Conservation (phyloP, 257 asterid genomes). For the Solanum sparsipilum region DNA sequence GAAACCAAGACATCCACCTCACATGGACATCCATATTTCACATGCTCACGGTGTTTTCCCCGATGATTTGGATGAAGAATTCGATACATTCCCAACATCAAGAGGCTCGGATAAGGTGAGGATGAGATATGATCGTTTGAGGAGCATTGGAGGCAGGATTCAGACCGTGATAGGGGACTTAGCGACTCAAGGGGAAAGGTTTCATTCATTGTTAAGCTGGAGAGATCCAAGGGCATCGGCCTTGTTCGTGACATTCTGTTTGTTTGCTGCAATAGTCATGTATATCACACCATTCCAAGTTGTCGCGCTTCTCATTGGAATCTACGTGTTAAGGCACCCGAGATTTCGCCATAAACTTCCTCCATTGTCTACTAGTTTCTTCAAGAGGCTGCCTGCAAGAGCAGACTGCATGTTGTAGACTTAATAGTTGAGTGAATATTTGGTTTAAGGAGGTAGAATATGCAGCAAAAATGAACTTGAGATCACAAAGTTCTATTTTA, state of each 20-base stretch:
- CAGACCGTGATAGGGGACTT: conserved; percentile 66
- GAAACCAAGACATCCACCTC: conserved; percentile 85
- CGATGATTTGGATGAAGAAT: conserved; percentile 73
- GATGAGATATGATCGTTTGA: conserved; percentile 67
- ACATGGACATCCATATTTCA: conserved; percentile 71
- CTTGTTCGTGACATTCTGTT: conserved; percentile 46
- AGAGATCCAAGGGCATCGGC: conserved; percentile 83
- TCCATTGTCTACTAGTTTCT: conserved; percentile 43
- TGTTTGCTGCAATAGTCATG: conserved; percentile 43
- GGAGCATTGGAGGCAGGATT: conserved; percentile 72
- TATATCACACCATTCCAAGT: conserved; percentile 58
- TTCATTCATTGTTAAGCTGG: conserved; percentile 55
- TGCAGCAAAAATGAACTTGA: neutral
- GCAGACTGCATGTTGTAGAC: conserved; percentile 59
- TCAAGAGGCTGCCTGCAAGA: conserved; percentile 72
- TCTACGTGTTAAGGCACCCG: conserved; percentile 62
- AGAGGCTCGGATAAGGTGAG: conserved; percentile 37
- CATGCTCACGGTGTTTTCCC: conserved; percentile 46
- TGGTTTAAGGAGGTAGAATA: neutral
- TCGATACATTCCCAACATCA: conserved; percentile 63
- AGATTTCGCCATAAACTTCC: conserved; percentile 58
- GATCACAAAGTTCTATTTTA: neutral
- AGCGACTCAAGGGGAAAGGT: conserved; percentile 80
- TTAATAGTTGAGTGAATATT: neutral
- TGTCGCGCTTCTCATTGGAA: conserved; percentile 28